Evolutionary conservation across 2,329 filamentous ascomycete genomes (phyloP), one percentile per base, ranked within the genome.

Genomic region (Didymella keratinophila): DNA sequence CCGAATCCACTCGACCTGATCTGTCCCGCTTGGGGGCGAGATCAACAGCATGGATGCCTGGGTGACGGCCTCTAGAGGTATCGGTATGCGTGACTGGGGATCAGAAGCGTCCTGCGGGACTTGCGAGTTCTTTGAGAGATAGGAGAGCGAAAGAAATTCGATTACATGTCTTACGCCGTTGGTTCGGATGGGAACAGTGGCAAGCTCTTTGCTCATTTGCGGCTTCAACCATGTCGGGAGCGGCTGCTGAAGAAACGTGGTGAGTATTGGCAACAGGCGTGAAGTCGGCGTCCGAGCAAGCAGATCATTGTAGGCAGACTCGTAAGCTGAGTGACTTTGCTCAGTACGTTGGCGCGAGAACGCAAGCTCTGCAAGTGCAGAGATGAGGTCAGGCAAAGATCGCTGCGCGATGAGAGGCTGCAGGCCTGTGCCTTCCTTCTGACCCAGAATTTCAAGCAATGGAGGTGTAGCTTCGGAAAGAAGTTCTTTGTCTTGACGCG

Each of bases 71-170:
- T 92, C 88, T 30, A 89, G 83, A 0, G 89, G 89, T 54, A 92
- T 88, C 41, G 83, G 84, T 4, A 87, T 84, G 18, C 70, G 67
- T 1, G 71, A 71, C 18, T 82, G 78, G 52, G 70, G 53, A 7
- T 63, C 66, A 6, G 66, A 64, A 42, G 67, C 60, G 8, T 71
- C 64, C 30, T 69, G 52, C 52, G 64, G 76, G 74, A 56, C 77
- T 76, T 63, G 78, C 81, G 60, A 84, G 82, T 76, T 74, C 43
- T 76, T 70, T 6, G 71, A 71, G 0, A 88, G 85, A 60, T 90
- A 88, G 7, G 90, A 86, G 1, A 88, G 83, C 56, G 90, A 89
- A 34, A 92, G 81, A 68, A 91, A 91, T 69, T 91, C 89, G 60
- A 91, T 80, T 0, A 87, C 89, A 25, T 86, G 83, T 32, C 89